Evolutionary conservation across 2,329 filamentous ascomycete genomes (phyloP), one percentile per base, ranked within the genome.

Genomic region (Aspergillus ochraceoroseus): DNA sequence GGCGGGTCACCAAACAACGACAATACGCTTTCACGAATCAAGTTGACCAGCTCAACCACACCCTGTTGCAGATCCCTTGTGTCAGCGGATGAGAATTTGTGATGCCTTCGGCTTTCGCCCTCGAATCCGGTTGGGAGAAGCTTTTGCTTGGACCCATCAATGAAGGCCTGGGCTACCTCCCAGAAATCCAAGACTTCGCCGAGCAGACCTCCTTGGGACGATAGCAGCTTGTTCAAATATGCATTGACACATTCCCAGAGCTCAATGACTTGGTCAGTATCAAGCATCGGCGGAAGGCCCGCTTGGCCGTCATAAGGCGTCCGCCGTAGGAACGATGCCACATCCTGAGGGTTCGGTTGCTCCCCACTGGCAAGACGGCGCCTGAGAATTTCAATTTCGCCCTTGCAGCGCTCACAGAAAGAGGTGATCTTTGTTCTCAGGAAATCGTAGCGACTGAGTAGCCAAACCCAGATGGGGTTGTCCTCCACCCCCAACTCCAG

Each of bases 401-500:
- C 80, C 60, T 85, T 86, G 37, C 85, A 83, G n/a, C 88, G 80
- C 49, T 96, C 88, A 37, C 87, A 87, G 9, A 82, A 84, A 0
- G 77, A 73, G 28, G 80, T 78, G 38, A 96, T 90, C 60, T 86
- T 94, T 49, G 81, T 81, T 64, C 92, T 95, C 41, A 98, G 73
- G 57, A 89, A 82, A 49, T 95, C 87, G 58, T 89, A 94, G 31
- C 87, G 82, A 57, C 87, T 95, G 40, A 90, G 71, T 17, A 98
- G 78, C 89, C 92, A 98, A 7, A 94, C 77, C 86, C 87, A 95
- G 47, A 98, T 94, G 1, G 92, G 92, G 55, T 94, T 98, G 44
- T 96, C 88, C 7, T 94, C 85, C 2, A 95, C 88, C 5, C 92
- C 94, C 13, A 98, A 72, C 63, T 98, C 90, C n/a, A 98, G 70